A percentile compares a stretch with the other conserved stretches of the same genome.
These are phyloP conservation scores for Euclidium syriacum DNA, from an alignment of 345 rosid species.

Conservation along the genomic window DNA sequence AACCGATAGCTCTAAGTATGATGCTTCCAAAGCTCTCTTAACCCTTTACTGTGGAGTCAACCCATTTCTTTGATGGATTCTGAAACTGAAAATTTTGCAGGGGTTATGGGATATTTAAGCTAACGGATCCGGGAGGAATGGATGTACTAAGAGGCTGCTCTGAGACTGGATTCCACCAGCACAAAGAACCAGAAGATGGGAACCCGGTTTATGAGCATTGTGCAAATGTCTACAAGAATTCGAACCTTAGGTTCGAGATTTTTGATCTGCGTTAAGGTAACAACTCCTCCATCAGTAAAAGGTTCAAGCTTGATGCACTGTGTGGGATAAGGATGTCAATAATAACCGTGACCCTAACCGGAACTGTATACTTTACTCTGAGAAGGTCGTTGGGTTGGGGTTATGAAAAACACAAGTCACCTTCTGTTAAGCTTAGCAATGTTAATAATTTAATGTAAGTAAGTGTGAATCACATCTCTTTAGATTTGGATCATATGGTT, in stretches of 20 bases:
- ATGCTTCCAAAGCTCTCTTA: constrained; percentile 4
- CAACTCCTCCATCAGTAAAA: neutral
- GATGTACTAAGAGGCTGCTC: constrained; percentile 53
- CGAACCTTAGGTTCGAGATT: constrained; percentile 83
- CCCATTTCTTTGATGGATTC: neutral
- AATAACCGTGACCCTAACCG: neutral
- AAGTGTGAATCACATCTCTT: neutral
- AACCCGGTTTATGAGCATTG: constrained; percentile 63
- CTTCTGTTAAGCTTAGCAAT: neutral
- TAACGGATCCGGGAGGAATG: constrained; percentile 81
- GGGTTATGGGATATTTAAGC: constrained; percentile 64
- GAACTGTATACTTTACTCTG: neutral
- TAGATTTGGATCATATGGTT: neutral
- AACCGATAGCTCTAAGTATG: constrained; percentile 68
- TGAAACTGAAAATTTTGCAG: constrained; percentile 29
- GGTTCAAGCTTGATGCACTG: constrained; percentile 8
- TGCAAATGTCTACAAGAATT: constrained; percentile 71
- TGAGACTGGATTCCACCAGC: constrained; percentile 70
- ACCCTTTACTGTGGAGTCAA: neutral
- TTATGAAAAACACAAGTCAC: constrained; percentile 4
- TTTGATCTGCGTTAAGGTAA: constrained; percentile 68
- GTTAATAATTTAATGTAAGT: neutral
- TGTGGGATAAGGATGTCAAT: neutral
- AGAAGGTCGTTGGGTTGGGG: neutral
- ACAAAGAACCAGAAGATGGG: constrained; percentile 70